Evolutionary conservation across 768 basidiomycete genomes (phyloP).

Genomic region (Lentinula edodes): DNA sequence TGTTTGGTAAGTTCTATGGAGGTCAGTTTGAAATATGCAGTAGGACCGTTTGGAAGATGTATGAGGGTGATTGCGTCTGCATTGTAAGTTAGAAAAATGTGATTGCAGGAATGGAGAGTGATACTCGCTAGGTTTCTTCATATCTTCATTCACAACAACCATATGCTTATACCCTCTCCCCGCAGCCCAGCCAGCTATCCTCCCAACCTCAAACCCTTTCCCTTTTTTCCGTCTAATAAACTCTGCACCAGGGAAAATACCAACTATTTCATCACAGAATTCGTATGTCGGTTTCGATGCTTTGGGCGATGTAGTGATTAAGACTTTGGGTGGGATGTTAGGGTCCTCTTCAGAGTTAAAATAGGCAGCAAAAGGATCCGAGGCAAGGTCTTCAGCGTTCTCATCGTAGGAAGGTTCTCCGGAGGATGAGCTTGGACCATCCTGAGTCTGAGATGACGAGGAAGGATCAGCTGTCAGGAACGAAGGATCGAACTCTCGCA

Average conservation of each 20-base stretch:
- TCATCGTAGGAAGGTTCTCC: conserved; percentile 44
- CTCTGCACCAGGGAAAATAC: conserved; percentile 88
- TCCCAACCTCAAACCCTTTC: conserved; percentile 85
- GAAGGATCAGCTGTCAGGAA: conserved; percentile 53
- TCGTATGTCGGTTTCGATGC: conserved; percentile 87
- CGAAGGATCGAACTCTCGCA: conserved; percentile 77
- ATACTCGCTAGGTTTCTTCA: conserved; percentile 84
- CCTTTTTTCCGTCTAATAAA: conserved; percentile 84
- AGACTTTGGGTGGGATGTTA: conserved; percentile 73
- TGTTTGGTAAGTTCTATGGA: conserved; percentile 82
- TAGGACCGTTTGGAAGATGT: conserved; percentile 87
- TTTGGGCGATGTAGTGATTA: conserved; percentile 87
- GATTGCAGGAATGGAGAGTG: neutral
- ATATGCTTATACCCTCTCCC: conserved; percentile 84
- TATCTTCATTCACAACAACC: conserved; percentile 92
- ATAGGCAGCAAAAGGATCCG: conserved; percentile 75
- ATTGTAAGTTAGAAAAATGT: conserved; percentile 3
- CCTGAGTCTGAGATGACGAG: conserved; percentile 19
- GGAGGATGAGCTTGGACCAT: conserved; percentile 25
- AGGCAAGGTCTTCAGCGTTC: conserved; percentile 59
- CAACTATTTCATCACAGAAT: conserved; percentile 88
- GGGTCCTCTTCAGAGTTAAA: conserved; percentile 67
- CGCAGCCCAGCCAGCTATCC: conserved; percentile 91
- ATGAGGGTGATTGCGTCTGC: conserved; percentile 90
- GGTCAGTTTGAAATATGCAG: conserved; percentile 92